Evolutionary conservation across 345 rosid species (phyloP).

Genomic region (Gynandropsis gynandra): DNA sequence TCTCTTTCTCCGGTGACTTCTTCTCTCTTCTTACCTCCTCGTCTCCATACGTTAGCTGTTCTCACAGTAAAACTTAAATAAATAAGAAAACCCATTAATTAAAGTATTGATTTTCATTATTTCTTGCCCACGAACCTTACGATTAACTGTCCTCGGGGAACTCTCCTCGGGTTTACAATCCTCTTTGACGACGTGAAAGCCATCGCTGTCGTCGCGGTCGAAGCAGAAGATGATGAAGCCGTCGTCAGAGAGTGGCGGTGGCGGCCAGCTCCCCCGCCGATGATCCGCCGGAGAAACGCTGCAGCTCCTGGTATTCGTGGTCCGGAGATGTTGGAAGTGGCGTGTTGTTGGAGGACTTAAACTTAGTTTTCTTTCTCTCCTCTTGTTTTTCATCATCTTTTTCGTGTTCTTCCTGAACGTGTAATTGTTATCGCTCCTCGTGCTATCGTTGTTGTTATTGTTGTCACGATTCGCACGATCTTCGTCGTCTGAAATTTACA

Average conservation of each 20-base stretch:
- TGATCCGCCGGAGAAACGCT: conserved; percentile 25
- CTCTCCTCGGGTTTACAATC: conserved; percentile 16
- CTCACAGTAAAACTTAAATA: background rate
- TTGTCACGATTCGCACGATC: conserved; percentile 24
- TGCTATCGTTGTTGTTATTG: conserved; percentile 15
- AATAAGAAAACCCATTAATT: background rate
- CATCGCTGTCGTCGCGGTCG: conserved; percentile 51
- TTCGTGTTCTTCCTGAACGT: conserved; percentile 21
- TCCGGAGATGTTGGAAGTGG: conserved; percentile 22
- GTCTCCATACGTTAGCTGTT: conserved; percentile 33
- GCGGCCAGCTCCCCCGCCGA: conserved; percentile 25
- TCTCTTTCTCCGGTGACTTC: background rate
- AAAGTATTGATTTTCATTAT: background rate
- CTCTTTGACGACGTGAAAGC: conserved; percentile 48
- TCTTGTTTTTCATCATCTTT: conserved; percentile 25
- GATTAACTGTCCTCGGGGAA: conserved; percentile 24
- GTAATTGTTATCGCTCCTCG: conserved; percentile 15
- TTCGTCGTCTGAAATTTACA: conserved; percentile 26
- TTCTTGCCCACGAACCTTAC: conserved; percentile 32
- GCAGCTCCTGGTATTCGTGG: conserved; percentile 4
- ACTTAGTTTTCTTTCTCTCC: conserved; percentile 22
- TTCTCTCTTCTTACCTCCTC: conserved; percentile 16
- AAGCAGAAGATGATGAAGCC: conserved; percentile 64
- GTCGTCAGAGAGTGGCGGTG: conserved; percentile 35
- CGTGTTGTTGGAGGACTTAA: conserved; percentile 28